phyloP scores from a whole-genome alignment of 1,284 basidiomycete species.

The Athelia psychrophila region DNA sequence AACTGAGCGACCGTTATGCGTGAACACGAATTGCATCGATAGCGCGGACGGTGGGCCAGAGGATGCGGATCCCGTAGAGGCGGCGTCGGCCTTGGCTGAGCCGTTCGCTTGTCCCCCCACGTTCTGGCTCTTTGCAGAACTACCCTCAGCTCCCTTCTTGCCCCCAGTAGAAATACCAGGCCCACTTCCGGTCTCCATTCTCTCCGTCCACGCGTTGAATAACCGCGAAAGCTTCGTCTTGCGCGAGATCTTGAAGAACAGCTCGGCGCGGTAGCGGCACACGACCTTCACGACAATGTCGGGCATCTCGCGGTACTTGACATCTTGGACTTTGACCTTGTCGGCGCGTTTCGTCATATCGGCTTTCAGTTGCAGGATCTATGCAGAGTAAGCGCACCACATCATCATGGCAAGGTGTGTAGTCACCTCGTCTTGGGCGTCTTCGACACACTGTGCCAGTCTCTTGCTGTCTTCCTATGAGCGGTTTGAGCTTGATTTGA shows the following conservation, averaged over 20 bases:
- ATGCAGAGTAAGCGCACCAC: constrained; percentile 9
- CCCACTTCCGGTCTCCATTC: constrained; percentile 57
- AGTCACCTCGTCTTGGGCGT: constrained; percentile 75
- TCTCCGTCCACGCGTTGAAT: constrained; percentile 82
- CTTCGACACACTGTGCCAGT: constrained; percentile 71
- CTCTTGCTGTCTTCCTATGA: constrained; percentile 78
- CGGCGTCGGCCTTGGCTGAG: constrained; percentile 41
- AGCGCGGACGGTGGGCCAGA: constrained; percentile 26
- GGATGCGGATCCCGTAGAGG: constrained; percentile 20
- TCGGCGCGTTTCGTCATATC: constrained; percentile 75
- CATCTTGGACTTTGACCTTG: constrained; percentile 69
- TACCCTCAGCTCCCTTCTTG: constrained; percentile 30
- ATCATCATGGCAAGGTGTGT: constrained; percentile 3
- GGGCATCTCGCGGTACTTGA: constrained; percentile 74
- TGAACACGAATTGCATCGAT: constrained; percentile 75
- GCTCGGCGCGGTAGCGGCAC: constrained; percentile 81
- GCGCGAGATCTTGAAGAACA: constrained; percentile 86
- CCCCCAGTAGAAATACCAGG: constrained; percentile 24
- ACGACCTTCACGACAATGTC: constrained; percentile 83
- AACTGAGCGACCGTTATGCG: constrained; percentile 70
- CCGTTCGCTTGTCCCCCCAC: constrained; percentile 42
- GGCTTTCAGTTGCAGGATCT: constrained; percentile 75
- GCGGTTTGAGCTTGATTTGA: not conserved
- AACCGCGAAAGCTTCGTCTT: constrained; percentile 79
- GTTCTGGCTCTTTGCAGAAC: too few species aligned